Base-by-base conservation (phyloP, 140 eudicot species). In the Senecio squalidus region DNA sequence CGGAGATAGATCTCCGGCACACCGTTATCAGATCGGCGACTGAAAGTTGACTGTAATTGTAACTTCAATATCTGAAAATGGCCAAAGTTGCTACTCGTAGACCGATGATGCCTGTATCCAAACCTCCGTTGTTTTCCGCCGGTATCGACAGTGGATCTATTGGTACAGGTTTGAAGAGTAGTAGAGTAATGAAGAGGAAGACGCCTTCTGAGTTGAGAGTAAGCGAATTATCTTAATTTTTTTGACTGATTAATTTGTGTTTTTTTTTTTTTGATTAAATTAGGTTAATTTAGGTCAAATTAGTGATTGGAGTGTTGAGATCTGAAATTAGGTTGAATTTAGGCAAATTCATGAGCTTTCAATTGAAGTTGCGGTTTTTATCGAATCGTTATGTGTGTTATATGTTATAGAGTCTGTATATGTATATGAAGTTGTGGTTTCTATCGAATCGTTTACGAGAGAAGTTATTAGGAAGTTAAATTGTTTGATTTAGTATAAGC, bases 141-240 rank as follows among this genome's bases (percentile, higher is more conserved):
- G 64, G 49, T 18, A 38, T 47, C 24, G 74, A 38, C 28, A 82
- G 73, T 34, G 77, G 74, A 50, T 49, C 52, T 36, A 68, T 30
- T 47, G 30, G 52, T 2, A 80, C 66, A 16, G 57, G 44, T 44
- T 75, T 77, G n/a, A 84, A 74, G 60, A 72, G 64, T 39, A 38
- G 69, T 44, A 54, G 61, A 15, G 76, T 52, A 16, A 23, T 71
- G 41, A 89, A 85, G 68, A 40, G 97, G 57, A 89, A 89, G 75
- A 89, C 97, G 14, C 97, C 94, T 3, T 82, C 97, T 17, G 89
- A 89, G 71, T 54, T 89, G 66, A 79, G 97, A 76, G 97, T 89
- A 57, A 56, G 78, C 60, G 41, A 15, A 20, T 47, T 0, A 13
- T 31, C 44, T 5, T 13, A 1, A 17, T 20, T 14, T 5, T 47